Evolutionary conservation across 441 rosid species (phyloP).

Genomic region (Isatis lusitanica): DNA sequence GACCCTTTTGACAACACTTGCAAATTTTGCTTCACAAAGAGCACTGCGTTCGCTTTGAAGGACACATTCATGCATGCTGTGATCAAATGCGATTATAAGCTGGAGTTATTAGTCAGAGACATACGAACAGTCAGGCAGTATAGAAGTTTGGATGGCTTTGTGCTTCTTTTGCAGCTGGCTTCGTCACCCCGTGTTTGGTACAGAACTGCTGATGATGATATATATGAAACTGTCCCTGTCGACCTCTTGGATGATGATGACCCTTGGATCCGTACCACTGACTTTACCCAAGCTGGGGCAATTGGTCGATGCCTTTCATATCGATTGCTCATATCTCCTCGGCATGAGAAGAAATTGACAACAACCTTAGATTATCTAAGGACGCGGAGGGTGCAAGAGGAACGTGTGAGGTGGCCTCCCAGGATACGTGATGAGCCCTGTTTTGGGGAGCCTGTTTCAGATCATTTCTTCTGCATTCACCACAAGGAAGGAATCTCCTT

Average conservation of each 20-base stretch:
- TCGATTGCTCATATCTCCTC: constrained; percentile 62
- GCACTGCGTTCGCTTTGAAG: constrained; percentile 72
- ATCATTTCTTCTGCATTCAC: constrained; percentile 64
- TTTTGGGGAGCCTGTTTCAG: constrained; percentile 54
- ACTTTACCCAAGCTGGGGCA: constrained; percentile 74
- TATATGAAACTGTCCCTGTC: constrained; percentile 48
- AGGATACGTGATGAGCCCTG: constrained; percentile 57
- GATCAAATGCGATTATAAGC: constrained; percentile 78
- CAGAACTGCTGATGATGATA: constrained; percentile 85
- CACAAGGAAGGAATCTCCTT: constrained; percentile 57
- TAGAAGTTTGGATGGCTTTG: constrained; percentile 40
- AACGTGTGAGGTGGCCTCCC: constrained; percentile 39
- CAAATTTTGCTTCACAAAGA: constrained; percentile 67
- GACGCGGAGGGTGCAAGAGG: constrained; percentile 58
- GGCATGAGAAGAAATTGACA: constrained; percentile 58
- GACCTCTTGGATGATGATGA: constrained; percentile 94
- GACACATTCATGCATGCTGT: constrained; percentile 49
- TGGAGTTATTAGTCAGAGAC: constrained; percentile 81
- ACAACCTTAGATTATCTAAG: constrained; percentile 55
- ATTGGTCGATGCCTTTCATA: constrained; percentile 75
- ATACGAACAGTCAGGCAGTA: constrained; percentile 60
- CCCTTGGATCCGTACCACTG: constrained; percentile 95
- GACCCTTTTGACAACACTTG: constrained; percentile 87
- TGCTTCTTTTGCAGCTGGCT: constrained; percentile 65
- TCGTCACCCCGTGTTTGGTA: constrained; percentile 80